Conservation (phyloP, 2,329 filamentous ascomycete genomes). For the Fusarium nanum region DNA sequence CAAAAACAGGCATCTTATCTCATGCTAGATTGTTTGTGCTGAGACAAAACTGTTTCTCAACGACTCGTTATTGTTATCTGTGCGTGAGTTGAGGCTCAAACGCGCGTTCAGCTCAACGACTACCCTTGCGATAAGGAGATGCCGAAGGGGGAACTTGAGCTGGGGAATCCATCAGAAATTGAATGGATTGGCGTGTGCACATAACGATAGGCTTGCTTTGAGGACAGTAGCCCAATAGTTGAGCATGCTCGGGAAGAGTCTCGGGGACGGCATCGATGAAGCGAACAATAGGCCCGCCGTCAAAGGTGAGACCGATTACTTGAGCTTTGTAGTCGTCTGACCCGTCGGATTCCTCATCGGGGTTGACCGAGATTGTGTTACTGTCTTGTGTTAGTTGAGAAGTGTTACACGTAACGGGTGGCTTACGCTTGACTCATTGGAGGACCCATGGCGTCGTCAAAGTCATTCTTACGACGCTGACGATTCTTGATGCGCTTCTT, state of each 20-base stretch:
- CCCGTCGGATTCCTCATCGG: slow-evolving; percentile 51
- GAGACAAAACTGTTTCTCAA: not conserved
- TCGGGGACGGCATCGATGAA: slow-evolving; percentile 53
- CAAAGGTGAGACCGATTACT: slow-evolving; percentile 59
- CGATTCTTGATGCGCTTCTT: slow-evolving; percentile 51
- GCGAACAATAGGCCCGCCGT: slow-evolving; percentile 60
- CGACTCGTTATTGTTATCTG: not conserved
- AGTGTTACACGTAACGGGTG: not conserved
- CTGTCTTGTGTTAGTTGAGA: slow-evolving; percentile 39
- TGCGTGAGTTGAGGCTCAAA: not conserved
- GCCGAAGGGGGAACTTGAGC: slow-evolving; percentile 12
- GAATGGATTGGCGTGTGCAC: slow-evolving; percentile 52
- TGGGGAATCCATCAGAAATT: slow-evolving; percentile 47
- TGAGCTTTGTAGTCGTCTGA: slow-evolving; percentile 47
- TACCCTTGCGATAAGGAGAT: slow-evolving; percentile 27
- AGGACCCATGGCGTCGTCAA: slow-evolving; percentile 47
- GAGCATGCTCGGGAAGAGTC: slow-evolving; percentile 48
- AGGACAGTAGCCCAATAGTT: slow-evolving; percentile 53
- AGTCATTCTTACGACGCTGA: slow-evolving; percentile 36
- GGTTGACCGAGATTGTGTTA: slow-evolving; percentile 53
- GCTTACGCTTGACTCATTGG: slow-evolving; percentile 60
- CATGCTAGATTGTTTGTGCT: not conserved
- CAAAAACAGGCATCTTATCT: slow-evolving; percentile 3
- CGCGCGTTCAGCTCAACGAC: not conserved
- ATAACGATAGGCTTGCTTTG: slow-evolving; percentile 54